These are phyloP conservation scores for Acacia pycnantha DNA, from an alignment of 331 rosid genomes.

Conservation along the genomic window DNA sequence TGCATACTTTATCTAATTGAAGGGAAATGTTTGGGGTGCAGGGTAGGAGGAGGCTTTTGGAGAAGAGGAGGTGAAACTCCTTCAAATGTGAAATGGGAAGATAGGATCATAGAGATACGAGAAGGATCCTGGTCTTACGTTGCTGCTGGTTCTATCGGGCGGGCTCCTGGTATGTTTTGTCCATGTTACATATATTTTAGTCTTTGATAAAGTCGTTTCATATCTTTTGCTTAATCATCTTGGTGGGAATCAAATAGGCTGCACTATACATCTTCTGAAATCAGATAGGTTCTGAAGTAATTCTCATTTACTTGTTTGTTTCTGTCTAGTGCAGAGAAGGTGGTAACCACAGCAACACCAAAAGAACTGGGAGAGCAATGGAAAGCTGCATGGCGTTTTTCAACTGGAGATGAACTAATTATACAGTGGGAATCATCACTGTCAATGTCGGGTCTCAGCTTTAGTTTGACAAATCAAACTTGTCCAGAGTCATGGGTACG, in stretches of 20 bases:
- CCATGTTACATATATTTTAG: constrained; percentile 13
- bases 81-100: constrained; percentile 81
- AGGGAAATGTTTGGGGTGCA: constrained; percentile 35
- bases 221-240: constrained; percentile 3
- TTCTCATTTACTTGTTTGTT: constrained; percentile 45
- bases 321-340: constrained; percentile 84
- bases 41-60: constrained; percentile 94
- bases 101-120: constrained; percentile 79
- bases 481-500: constrained; percentile 63
- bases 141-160: constrained; percentile 80
- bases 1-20: not conserved
- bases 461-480: constrained; percentile 47
- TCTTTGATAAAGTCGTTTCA: not conserved
- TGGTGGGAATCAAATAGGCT: not conserved
- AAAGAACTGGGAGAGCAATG: constrained; percentile 68
- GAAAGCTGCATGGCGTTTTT: constrained; percentile 71
- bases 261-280: not conserved
- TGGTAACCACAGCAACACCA: constrained; percentile 87
- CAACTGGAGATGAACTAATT: constrained; percentile 77
- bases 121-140: constrained; percentile 96
- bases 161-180: constrained; percentile 76
- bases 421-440: constrained; percentile 60
- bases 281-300: constrained; percentile 10
- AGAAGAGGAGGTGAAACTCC: constrained; percentile 92
- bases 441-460: constrained; percentile 56